Conservation (phyloP, 73 alveolate species). For the Durusdinium trenchii region DNA sequence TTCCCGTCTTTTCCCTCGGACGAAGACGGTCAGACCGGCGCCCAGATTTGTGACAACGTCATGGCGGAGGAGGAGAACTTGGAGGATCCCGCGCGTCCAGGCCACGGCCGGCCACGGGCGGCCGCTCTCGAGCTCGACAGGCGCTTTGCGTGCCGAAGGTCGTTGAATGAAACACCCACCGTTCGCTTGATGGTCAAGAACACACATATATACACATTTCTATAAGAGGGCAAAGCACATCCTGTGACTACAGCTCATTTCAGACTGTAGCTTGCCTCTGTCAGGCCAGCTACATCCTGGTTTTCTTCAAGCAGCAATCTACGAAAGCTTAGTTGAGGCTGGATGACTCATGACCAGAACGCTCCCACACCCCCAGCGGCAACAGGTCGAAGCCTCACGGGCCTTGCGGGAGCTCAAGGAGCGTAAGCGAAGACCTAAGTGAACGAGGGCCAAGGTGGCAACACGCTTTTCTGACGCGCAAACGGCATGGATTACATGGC, state of each 20-base stretch:
- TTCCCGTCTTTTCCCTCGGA: no score
- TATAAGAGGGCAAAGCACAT: no score
- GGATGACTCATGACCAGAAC: no score
- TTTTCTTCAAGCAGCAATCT: slow-evolving; percentile 64
- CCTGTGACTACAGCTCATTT: no score
- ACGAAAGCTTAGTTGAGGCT: slow-evolving; percentile 57
- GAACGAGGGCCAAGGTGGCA: no score
- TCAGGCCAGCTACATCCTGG: slow-evolving; percentile 49
- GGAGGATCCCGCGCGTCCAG: slow-evolving; percentile 61
- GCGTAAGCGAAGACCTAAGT: no score
- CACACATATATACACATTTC: no score
- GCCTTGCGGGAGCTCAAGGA: slow-evolving; percentile 4
- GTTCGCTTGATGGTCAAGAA: neutral
- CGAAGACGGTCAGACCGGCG: neutral
- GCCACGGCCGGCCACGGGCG: neutral
- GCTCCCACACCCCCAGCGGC: no score
- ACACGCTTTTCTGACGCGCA: no score
- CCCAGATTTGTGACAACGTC: slow-evolving; percentile 2
- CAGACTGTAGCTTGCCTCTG: no score
- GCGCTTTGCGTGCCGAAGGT: neutral
- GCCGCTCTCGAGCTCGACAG: no score
- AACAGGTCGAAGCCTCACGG: slow-evolving; percentile 40
- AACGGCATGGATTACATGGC: no score
- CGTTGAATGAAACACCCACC: neutral
- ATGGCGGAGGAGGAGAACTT: slow-evolving; percentile 10